phyloP scores from a whole-genome alignment of 768 basidiomycete species.

The Ephemerocybe angulata region DNA sequence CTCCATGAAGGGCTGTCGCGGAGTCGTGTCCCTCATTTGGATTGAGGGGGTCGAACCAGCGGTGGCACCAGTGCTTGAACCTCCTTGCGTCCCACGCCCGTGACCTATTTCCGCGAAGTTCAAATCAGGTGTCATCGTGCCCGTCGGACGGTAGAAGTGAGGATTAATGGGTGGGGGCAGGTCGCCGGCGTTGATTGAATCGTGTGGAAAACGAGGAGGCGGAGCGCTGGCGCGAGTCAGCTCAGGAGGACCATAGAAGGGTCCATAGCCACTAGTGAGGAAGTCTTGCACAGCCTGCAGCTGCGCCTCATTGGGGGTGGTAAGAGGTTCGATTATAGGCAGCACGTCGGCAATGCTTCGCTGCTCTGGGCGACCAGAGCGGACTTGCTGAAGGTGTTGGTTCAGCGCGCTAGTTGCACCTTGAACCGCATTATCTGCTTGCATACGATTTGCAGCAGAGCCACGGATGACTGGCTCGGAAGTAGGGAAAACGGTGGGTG shows the following conservation, averaged over 20 bases:
- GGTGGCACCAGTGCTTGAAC: conserved; percentile 16
- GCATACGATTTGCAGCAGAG: background rate
- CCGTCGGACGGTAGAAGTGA: conserved; percentile 39
- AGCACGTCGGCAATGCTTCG: conserved; percentile 41
- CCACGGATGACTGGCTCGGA: background rate
- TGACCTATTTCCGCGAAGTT: conserved; percentile 77
- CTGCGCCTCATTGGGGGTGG: background rate
- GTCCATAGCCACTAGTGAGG: background rate
- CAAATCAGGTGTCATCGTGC: conserved; percentile 67
- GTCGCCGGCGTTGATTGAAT: too few relatives aligned
- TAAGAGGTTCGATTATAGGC: conserved; percentile 55
- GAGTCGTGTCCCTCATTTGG: conserved; percentile 15
- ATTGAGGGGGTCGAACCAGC: conserved; percentile 2
- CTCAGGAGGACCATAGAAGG: conserved; percentile 34
- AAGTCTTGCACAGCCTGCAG: background rate
- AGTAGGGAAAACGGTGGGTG: background rate
- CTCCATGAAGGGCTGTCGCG: conserved; percentile 14
- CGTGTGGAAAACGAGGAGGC: background rate
- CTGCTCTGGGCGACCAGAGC: conserved; percentile 32
- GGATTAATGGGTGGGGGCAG: too few relatives aligned
- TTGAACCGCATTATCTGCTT: background rate
- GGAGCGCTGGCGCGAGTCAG: background rate
- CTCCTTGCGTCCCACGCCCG: conserved; percentile 50
- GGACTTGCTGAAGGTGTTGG: conserved; percentile 30
- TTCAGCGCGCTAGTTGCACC: background rate